Conservation (phyloP, 2,329 filamentous ascomycete genomes). For the Zymoseptoria ardabiliae region DNA sequence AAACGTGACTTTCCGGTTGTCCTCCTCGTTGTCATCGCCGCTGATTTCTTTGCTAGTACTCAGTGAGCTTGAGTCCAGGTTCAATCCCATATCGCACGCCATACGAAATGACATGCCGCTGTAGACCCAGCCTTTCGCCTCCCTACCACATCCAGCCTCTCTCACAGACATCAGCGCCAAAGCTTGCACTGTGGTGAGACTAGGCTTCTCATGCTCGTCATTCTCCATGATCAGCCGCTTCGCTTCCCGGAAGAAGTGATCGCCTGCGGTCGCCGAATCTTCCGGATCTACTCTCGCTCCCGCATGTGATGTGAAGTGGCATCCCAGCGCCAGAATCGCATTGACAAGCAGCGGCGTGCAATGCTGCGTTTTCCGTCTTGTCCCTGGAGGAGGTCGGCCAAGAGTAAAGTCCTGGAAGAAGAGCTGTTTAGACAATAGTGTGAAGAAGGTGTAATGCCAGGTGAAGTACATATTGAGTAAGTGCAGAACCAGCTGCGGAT, state of each 20-base stretch:
- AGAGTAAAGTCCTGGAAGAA: constrained; percentile 80
- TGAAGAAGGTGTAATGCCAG: constrained; percentile 97
- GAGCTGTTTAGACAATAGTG: constrained; percentile 74
- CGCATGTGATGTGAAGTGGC: constrained; percentile 76
- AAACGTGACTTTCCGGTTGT: constrained; percentile 84
- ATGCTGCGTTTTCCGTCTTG: constrained; percentile 55
- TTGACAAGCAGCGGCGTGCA: constrained; percentile 89
- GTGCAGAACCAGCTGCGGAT: constrained; percentile 71
- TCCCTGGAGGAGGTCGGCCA: constrained; percentile 52
- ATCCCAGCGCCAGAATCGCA: constrained; percentile 85
- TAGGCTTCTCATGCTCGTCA: constrained; percentile 86
- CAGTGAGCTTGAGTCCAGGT: constrained; percentile 68
- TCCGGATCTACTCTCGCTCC: constrained; percentile 64
- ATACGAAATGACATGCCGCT: constrained; percentile 98
- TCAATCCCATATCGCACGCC: constrained; percentile 88
- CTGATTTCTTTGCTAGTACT: constrained; percentile 37
- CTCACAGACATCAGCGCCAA: constrained; percentile 91
- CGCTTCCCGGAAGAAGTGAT: constrained; percentile 92
- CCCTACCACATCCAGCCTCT: constrained; percentile 87
- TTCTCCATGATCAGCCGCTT: constrained; percentile 84
- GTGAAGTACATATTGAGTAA: constrained; percentile 96
- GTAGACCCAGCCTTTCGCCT: constrained; percentile 96
- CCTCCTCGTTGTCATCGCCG: constrained; percentile 71
- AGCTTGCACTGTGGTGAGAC: constrained; percentile 84
- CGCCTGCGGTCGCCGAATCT: constrained; percentile 79